Conservation (phyloP, 2,329 filamentous ascomycete species). For the Acephala macrosclerotiorum region DNA sequence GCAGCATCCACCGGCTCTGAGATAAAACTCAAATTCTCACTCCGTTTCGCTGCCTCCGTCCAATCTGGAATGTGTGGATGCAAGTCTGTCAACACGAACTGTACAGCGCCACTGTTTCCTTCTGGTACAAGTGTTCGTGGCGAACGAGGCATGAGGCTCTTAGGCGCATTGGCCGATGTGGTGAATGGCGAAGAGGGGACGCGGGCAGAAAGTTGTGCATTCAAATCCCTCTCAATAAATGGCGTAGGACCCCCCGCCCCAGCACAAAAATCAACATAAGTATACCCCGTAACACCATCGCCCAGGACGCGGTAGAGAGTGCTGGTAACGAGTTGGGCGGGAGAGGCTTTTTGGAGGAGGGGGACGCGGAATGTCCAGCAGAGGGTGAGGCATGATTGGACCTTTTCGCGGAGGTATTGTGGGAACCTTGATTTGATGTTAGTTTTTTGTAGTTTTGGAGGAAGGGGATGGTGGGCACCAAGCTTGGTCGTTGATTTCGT, state of each 20-base stretch:
- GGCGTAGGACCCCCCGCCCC: conserved; percentile 77
- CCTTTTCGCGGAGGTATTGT: conserved; percentile 65
- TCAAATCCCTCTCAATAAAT: conserved; percentile 66
- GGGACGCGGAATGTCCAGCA: conserved; percentile 69
- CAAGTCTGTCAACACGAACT: conserved; percentile 71
- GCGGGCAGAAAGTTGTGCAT: conserved; percentile 49
- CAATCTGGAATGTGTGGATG: conserved; percentile 69
- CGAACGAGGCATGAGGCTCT: conserved; percentile 34
- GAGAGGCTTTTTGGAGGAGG: conserved; percentile 61
- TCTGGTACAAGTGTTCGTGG: conserved; percentile 27
- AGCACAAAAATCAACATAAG: conserved; percentile 78
- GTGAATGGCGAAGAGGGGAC: conserved; percentile 38
- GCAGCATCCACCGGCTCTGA: conserved; percentile 69
- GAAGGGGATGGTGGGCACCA: conserved; percentile 55
- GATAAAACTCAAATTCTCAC: conserved; percentile 66
- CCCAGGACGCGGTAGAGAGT: conserved; percentile 61
- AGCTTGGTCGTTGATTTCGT: conserved; percentile 71
- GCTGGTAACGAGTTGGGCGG: conserved; percentile 66
- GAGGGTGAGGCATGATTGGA: conserved; percentile 70
- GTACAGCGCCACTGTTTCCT: conserved; percentile 46
- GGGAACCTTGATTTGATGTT: conserved; percentile 63
- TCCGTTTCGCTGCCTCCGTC: conserved; percentile 58
- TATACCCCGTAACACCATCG: conserved; percentile 57
- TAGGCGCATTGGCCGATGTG: conserved; percentile 18
- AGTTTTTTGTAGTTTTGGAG: conserved; percentile 12